phyloP scores from a whole-genome alignment of 495 filamentous ascomycete species.

The Penicillium simplicissimum region DNA sequence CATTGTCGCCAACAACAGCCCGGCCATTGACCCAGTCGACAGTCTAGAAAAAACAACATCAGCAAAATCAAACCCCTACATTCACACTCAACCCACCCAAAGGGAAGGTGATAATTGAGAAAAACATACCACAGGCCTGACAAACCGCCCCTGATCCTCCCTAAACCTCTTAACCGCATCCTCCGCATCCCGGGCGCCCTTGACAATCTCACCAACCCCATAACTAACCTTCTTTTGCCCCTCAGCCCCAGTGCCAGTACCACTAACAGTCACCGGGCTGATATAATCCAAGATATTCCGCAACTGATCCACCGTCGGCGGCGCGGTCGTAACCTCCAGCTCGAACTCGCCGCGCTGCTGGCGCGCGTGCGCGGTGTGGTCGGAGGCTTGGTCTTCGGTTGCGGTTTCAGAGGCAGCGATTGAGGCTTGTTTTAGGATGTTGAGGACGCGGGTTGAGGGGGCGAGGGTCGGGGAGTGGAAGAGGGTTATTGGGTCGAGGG shows the following conservation, averaged over 20 bases:
- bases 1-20: constrained; percentile 70
- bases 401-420: constrained; percentile 59
- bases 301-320: constrained; percentile 83
- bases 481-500: constrained; percentile 89
- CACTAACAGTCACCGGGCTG: constrained; percentile 48
- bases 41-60: constrained; percentile 48
- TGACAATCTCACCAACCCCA: constrained; percentile 56
- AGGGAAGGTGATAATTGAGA: constrained; percentile 2
- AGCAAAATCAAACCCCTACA: no score
- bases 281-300: constrained; percentile 85
- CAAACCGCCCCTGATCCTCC: constrained; percentile 58
- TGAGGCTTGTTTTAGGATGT: constrained; percentile 72
- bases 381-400: constrained; percentile 66
- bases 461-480: constrained; percentile 78
- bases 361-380: constrained; percentile 56
- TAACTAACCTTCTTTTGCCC: constrained; percentile 27
- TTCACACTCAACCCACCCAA: constrained; percentile 5
- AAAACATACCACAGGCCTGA: constrained; percentile 67
- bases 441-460: constrained; percentile 65
- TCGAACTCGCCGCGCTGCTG: constrained; percentile 70
- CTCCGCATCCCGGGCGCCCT: constrained; percentile 65
- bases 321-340: constrained; percentile 76
- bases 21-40: constrained; percentile 95
- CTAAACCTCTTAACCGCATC: constrained; percentile 79
- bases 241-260: constrained; percentile 23